These are phyloP conservation scores for Phragmites australis DNA, from an alignment of 176 grass and related monocot species.

Conservation along the genomic window DNA sequence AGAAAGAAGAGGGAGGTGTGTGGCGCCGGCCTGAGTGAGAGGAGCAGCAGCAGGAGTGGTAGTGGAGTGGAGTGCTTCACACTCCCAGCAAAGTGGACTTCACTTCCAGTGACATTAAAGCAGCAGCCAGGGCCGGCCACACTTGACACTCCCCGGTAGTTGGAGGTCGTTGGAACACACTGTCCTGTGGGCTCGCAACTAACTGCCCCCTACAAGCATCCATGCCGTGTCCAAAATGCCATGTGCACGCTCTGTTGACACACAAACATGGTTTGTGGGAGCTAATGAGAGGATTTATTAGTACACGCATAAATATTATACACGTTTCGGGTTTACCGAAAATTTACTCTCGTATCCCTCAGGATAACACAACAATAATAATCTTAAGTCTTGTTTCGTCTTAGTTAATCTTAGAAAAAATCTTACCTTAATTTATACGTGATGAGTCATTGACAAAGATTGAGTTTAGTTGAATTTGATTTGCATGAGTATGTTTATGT, in stretches of 20 bases:
- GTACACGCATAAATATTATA: too few relatives aligned
- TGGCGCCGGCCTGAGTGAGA: neutral
- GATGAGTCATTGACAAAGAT: too few relatives aligned
- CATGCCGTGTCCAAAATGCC: conserved; percentile 4
- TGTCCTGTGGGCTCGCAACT: conserved; percentile 9
- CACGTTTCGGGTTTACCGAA: too few relatives aligned
- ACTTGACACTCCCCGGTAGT: conserved; percentile 14
- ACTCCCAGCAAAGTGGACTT: conserved; percentile 61
- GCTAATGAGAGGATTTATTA: neutral
- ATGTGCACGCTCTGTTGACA: neutral
- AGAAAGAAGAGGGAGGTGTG: neutral
- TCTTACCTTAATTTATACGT: too few relatives aligned
- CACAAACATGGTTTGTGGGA: neutral
- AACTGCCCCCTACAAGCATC: conserved; percentile 29
- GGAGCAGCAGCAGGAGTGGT: neutral
- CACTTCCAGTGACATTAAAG: conserved; percentile 54
- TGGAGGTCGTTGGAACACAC: conserved; percentile 46
- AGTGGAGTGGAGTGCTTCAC: conserved; percentile 63
- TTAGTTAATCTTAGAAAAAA: too few relatives aligned
- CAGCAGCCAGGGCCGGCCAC: neutral
- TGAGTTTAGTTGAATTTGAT: too few relatives aligned
- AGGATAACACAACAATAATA: too few relatives aligned
- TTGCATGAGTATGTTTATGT: too few relatives aligned
- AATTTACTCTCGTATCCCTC: too few relatives aligned
- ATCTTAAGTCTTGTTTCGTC: too few relatives aligned